Conservation (phyloP, 176 grass and related monocot genomes). For the Musa troglodytarum region DNA sequence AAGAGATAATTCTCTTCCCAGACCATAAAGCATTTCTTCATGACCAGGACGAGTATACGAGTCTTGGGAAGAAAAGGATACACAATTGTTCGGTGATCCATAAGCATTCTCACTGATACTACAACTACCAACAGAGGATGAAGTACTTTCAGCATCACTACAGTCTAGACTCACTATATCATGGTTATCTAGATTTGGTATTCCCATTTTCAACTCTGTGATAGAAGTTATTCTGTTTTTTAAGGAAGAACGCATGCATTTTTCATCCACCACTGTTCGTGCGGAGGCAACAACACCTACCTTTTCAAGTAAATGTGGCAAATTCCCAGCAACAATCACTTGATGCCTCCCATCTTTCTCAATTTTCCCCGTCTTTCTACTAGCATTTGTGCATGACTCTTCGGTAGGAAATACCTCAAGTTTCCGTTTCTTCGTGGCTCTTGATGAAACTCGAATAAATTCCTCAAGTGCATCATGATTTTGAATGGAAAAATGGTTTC, state of each 20-base stretch:
- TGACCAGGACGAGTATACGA: constrained; percentile 37
- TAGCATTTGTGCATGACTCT: constrained; percentile 21
- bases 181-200: constrained; percentile 1
- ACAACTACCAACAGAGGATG: constrained; percentile 87
- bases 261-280: constrained; percentile 36
- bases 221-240: constrained; percentile 33
- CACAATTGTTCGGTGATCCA: constrained; percentile 14
- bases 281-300: constrained; percentile 58
- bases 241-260: constrained; percentile 38
- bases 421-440: constrained; percentile 41
- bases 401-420: constrained; percentile 24
- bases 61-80: constrained; percentile 8
- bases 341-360: not conserved
- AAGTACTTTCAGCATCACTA: constrained; percentile 41
- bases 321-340: constrained; percentile 24
- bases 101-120: constrained; percentile 35
- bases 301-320: constrained; percentile 41
- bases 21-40: constrained; percentile 36
- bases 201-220: not conserved
- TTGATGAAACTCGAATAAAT: not conserved
- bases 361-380: constrained; percentile 30
- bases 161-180: not conserved
- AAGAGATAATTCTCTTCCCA: constrained; percentile 41
- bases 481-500: constrained; percentile 3
- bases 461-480: constrained; percentile 31